Conservation (phyloP, 495 filamentous ascomycete genomes). For the Viridothelium virens region DNA sequence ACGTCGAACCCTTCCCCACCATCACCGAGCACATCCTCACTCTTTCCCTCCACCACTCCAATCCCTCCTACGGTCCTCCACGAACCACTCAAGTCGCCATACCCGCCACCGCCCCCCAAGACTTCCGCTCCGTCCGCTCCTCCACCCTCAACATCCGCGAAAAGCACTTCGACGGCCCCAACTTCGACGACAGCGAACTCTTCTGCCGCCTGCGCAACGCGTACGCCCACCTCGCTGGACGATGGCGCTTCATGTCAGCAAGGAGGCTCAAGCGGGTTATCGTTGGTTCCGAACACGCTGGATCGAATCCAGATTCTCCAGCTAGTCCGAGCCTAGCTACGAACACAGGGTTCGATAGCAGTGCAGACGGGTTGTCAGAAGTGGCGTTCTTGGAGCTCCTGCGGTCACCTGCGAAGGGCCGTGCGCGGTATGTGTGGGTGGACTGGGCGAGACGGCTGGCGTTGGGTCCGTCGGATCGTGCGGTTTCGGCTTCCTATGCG, state of each 20-base stretch:
- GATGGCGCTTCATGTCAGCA: conserved; percentile 21
- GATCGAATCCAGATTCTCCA: conserved; percentile 19
- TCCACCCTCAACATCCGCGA: conserved; percentile 11
- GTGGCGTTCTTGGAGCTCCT: conserved; percentile 15
- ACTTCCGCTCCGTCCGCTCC: conserved; percentile 19
- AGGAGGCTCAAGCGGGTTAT: conserved; percentile 19
- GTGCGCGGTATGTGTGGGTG: conserved; percentile 25
- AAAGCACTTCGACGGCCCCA: conserved; percentile 18
- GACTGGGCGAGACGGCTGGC: conserved; percentile 28
- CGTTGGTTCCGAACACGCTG: conserved; percentile 10
- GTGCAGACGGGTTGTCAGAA: too few relatives aligned
- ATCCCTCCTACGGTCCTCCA: conserved; percentile 8
- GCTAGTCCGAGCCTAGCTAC: too few relatives aligned
- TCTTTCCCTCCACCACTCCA: conserved; percentile 22
- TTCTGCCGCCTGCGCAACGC: conserved; percentile 22
- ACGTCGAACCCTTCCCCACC: not conserved
- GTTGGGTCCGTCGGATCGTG: not conserved
- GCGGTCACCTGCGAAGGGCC: conserved; percentile 18
- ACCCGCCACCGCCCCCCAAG: conserved; percentile 16
- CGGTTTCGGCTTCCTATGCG: not conserved
- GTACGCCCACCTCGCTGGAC: conserved; percentile 23
- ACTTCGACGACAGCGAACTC: conserved; percentile 26
- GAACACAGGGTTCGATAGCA: too few relatives aligned
- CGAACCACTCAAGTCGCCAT: conserved; percentile 21
- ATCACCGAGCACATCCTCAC: conserved; percentile 22